These are phyloP conservation scores for Kregervanrija pseudodelftensis DNA, from an alignment of 805 yeast species.

Conservation along the genomic window DNA sequence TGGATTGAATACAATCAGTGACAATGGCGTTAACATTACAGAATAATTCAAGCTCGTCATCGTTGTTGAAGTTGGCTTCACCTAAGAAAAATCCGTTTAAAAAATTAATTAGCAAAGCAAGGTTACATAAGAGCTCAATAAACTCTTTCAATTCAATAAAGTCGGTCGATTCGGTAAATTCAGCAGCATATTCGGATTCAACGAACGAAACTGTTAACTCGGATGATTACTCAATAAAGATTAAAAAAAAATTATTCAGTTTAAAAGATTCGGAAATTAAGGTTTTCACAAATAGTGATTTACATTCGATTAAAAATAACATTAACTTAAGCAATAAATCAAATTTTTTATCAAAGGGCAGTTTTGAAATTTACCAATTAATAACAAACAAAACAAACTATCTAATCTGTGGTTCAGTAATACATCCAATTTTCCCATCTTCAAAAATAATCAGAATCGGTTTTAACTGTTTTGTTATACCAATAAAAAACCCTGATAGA, in stretches of 20 bases:
- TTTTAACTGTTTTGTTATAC: conserved; percentile 45
- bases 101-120: no score
- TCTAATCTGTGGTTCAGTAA: conserved; percentile 59
- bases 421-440: conserved; percentile 68
- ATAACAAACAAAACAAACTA: conserved; percentile 49
- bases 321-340: conserved; percentile 3
- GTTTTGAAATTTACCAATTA: conserved; percentile 50
- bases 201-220: no score
- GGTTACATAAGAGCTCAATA: no score
- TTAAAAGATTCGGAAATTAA: conserved; percentile 9
- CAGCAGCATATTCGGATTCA: no score
- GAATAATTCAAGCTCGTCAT: no score
- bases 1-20: no score
- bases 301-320: background rate
- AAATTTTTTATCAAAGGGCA: conserved; percentile 51
- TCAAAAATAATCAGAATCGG: conserved; percentile 48
- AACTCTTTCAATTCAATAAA: no score
- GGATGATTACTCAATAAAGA: no score
- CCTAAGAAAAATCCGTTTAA: no score
- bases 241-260: background rate
- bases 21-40: no score
- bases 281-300: background rate
- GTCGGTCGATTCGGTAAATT: no score
- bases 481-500: conserved; percentile 67
- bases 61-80: no score